phyloP scores from a whole-genome alignment of 345 rosid species.

The Brassica cretica region DNA sequence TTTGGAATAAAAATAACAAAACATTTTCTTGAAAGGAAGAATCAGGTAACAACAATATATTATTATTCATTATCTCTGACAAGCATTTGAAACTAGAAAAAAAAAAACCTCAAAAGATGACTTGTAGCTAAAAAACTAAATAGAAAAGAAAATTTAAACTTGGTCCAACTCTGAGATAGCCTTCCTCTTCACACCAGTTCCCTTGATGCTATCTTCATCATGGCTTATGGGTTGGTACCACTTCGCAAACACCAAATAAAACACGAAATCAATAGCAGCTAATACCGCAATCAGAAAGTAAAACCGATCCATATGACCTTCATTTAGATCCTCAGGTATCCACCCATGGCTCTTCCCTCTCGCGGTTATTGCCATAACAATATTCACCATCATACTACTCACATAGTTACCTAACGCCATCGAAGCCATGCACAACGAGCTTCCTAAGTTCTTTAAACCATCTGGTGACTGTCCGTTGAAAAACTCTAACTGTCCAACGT shows the following conservation, averaged over 20 bases:
- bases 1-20: not conserved
- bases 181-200: conserved; percentile 9
- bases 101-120: not conserved
- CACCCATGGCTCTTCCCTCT: conserved; percentile 65
- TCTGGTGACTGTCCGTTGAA: conserved; percentile 90
- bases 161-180: conserved; percentile 17
- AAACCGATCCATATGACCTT: conserved; percentile 78
- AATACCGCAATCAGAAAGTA: conserved; percentile 65
- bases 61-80: not conserved
- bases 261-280: conserved; percentile 61
- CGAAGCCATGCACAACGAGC: conserved; percentile 95
- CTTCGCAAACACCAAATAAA: conserved; percentile 63
- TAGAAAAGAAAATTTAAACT: conserved; percentile 21
- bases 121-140: not conserved
- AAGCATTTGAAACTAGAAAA: not conserved
- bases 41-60: not conserved
- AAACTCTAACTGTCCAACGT: conserved; percentile 87
- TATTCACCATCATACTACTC: conserved; percentile 68
- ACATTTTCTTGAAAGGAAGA: not conserved
- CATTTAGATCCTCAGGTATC: conserved; percentile 72
- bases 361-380: conserved; percentile 65
- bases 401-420: conserved; percentile 88
- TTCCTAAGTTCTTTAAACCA: conserved; percentile 87
- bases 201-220: conserved; percentile 40
- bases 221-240: conserved; percentile 75